Percentiles rank a stretch among this genome's conserved stretches.
phyloP scores from a whole-genome alignment of 2,329 filamentous ascomycete species.

The Didymella pinodella region DNA sequence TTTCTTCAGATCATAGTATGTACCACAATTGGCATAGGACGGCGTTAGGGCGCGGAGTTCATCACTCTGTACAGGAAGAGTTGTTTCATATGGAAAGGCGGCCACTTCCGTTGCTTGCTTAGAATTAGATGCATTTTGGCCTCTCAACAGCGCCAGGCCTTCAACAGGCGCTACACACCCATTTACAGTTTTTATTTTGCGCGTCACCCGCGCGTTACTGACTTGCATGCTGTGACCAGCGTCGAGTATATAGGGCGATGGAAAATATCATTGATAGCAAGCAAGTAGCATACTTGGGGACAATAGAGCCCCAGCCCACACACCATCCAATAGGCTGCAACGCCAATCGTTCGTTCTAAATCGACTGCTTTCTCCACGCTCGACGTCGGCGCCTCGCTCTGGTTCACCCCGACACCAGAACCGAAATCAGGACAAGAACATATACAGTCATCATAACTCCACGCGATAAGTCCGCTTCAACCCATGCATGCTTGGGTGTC shows the following conservation, averaged over 20 bases:
- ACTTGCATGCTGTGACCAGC: background rate
- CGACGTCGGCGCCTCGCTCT: background rate
- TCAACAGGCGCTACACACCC: slow-evolving; percentile 41
- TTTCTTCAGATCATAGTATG: background rate
- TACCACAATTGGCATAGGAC: slow-evolving; percentile 13
- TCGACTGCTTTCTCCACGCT: background rate
- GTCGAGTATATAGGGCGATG: background rate
- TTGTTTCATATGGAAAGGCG: slow-evolving; percentile 16
- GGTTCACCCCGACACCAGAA: background rate
- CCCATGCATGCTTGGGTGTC: background rate
- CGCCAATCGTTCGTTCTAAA: background rate
- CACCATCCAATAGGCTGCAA: background rate
- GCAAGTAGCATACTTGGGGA: background rate
- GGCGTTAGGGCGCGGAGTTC: slow-evolving; percentile 35
- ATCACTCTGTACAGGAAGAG: slow-evolving; percentile 37
- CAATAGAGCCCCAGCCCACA: background rate
- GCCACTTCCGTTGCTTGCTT: slow-evolving; percentile 25
- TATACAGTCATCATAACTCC: background rate
- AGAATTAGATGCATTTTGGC: slow-evolving; percentile 34
- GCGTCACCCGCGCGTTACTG: background rate
- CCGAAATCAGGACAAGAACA: too few species aligned
- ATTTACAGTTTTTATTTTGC: slow-evolving; percentile 12
- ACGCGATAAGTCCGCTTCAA: background rate
- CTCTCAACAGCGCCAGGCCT: slow-evolving; percentile 33
- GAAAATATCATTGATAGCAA: background rate